Conservation (phyloP, 768 basidiomycete species). For the Podaxis sp. region DNA sequence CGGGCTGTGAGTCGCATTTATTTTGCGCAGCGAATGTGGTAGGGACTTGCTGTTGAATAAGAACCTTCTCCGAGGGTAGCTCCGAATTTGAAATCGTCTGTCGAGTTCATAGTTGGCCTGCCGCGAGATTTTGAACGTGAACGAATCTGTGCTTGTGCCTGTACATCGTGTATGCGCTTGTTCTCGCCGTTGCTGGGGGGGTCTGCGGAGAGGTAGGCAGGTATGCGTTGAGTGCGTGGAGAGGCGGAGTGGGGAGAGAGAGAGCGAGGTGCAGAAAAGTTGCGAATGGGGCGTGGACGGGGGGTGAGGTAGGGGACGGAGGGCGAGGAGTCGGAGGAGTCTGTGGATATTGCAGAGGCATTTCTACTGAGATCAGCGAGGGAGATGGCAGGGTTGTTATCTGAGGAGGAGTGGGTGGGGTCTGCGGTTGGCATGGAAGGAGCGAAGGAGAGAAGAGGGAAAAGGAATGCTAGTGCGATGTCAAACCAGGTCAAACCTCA, state of each 20-base stretch:
- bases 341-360: slow-evolving; percentile 73
- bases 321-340: slow-evolving; percentile 53
- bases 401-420: background rate
- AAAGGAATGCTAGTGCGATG: background rate
- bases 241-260: slow-evolving; percentile 12
- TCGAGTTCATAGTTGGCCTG: slow-evolving; percentile 45
- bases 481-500: background rate
- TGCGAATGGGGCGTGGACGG: slow-evolving; percentile 56
- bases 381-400: slow-evolving; percentile 6
- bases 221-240: slow-evolving; percentile 39
- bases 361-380: slow-evolving; percentile 73
- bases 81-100: slow-evolving; percentile 73
- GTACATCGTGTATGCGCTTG: slow-evolving; percentile 4
- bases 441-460: too few relatives aligned
- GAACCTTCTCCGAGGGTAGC: slow-evolving; percentile 79
- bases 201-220: slow-evolving; percentile 60
- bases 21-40: background rate
- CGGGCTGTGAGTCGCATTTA: background rate
- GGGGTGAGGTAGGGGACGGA: slow-evolving; percentile 42
- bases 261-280: slow-evolving; percentile 67
- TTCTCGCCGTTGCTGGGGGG: slow-evolving; percentile 31
- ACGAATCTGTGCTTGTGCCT: slow-evolving; percentile 20
- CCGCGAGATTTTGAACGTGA: slow-evolving; percentile 41
- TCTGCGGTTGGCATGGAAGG: background rate
- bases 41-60: slow-evolving; percentile 68